phyloP scores from a whole-genome alignment of 2,329 filamentous ascomycete genomes.

The Venturia oleaginea region DNA sequence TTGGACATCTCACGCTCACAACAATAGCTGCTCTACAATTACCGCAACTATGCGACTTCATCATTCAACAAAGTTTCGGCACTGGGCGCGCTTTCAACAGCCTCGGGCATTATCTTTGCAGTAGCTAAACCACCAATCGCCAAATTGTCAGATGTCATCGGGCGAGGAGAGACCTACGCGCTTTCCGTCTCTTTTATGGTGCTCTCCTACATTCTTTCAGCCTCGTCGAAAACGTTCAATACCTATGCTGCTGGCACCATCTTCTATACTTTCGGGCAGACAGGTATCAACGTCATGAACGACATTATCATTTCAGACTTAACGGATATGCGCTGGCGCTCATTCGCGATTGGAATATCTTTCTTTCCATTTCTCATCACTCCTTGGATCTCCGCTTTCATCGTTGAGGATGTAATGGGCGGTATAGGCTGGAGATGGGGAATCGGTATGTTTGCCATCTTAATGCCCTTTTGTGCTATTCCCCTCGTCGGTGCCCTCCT shows the following conservation, averaged over 20 bases:
- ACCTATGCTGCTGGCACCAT: constrained; percentile 31
- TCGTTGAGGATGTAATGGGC: constrained; percentile 31
- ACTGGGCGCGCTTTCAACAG: constrained; percentile 28
- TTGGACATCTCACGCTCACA: constrained; percentile 29
- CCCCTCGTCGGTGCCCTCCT: constrained; percentile 31
- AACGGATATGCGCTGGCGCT: constrained; percentile 32
- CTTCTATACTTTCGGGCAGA: constrained; percentile 30
- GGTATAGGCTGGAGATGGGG: constrained; percentile 38
- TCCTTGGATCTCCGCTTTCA: constrained; percentile 33
- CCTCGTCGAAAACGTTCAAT: constrained; percentile 27
- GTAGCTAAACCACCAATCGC: constrained; percentile 34
- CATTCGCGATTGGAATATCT: constrained; percentile 30
- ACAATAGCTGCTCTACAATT: constrained; percentile 21
- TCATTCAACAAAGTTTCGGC: constrained; percentile 29
- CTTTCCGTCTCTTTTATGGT: constrained; percentile 28
- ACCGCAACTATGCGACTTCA: constrained; percentile 34
- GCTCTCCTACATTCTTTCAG: constrained; percentile 31
- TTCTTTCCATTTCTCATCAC: constrained; percentile 34
- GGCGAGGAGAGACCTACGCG: constrained; percentile 31
- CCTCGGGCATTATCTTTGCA: constrained; percentile 30
- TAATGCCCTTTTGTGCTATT: constrained; percentile 31
- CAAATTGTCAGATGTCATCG: constrained; percentile 35
- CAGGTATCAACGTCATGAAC: constrained; percentile 33
- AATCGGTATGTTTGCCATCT: constrained; percentile 35
- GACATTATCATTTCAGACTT: constrained; percentile 35